These are phyloP conservation scores for Zymoseptoria pseudotritici DNA, from an alignment of 2,329 filamentous ascomycete species.

Conservation along the genomic window DNA sequence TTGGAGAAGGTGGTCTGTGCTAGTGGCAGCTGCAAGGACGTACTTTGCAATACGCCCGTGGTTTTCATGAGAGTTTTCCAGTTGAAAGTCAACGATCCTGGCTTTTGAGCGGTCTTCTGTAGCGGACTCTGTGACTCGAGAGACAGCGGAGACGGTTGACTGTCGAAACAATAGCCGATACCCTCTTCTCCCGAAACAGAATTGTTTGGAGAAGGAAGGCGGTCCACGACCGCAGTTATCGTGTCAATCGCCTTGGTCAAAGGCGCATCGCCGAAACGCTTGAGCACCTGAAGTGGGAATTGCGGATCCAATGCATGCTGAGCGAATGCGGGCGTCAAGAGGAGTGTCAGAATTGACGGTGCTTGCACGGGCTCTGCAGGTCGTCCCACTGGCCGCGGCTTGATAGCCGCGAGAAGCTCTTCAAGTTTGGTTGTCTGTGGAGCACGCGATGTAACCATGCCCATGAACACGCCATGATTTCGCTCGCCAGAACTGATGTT, in stretches of 20 bases:
- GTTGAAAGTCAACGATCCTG: conserved; percentile 23
- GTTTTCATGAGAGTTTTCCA: neutral
- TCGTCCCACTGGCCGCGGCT: conserved; percentile 5
- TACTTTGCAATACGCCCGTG: neutral
- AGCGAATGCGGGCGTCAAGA: conserved; percentile 20
- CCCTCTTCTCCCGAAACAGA: conserved; percentile 19
- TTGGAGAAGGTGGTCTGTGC: conserved; percentile 74
- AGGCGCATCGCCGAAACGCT: conserved; percentile 8
- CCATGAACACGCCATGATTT: neutral
- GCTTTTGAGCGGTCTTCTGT: conserved; percentile 19
- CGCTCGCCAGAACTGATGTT: neutral
- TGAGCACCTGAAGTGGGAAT: conserved; percentile 14
- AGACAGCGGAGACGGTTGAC: conserved; percentile 1
- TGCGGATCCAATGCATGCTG: conserved; percentile 18
- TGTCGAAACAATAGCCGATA: conserved; percentile 22
- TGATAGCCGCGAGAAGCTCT: conserved; percentile 11
- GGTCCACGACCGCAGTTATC: conserved; percentile 27
- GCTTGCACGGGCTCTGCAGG: conserved; percentile 1
- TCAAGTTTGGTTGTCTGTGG: conserved; percentile 6
- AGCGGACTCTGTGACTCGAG: conserved; percentile 7
- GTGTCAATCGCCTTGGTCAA: conserved; percentile 14
- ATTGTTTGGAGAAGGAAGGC: conserved; percentile 14
- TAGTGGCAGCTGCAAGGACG: conserved; percentile 48
- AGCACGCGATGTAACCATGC: conserved; percentile 3
- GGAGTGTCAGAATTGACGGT: conserved; percentile 13